Evolutionary conservation across 2,329 filamentous ascomycete species (phyloP).

Genomic region (Diaporthe citri): DNA sequence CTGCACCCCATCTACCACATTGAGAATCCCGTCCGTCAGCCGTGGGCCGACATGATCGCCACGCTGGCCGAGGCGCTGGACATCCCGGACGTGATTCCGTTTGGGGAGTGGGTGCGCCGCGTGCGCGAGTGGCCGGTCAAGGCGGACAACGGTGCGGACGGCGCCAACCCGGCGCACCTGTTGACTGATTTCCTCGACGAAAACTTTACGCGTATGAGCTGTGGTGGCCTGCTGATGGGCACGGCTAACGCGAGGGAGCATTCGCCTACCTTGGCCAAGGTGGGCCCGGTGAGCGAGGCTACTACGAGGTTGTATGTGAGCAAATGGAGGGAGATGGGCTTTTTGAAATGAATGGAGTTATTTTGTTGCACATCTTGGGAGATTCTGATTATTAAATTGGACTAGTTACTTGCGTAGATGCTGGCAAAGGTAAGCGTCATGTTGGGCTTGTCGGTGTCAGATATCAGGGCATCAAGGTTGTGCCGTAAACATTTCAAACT

Average conservation of each 20-base stretch:
- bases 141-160: slow-evolving; percentile 35
- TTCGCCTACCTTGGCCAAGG: slow-evolving; percentile 38
- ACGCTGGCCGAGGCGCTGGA: slow-evolving; percentile 39
- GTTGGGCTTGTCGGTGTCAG: not conserved
- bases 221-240: slow-evolving; percentile 48
- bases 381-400: not conserved
- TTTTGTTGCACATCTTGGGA: no score
- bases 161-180: slow-evolving; percentile 45
- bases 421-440: not conserved
- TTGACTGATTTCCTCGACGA: slow-evolving; percentile 48
- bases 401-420: no score
- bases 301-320: not conserved
- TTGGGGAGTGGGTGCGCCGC: slow-evolving; percentile 46
- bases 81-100: slow-evolving; percentile 44
- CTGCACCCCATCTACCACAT: slow-evolving; percentile 39
- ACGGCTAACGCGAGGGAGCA: slow-evolving; percentile 45
- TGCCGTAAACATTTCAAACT: no score
- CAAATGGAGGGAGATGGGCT: slow-evolving; percentile 4
- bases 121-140: slow-evolving; percentile 43
- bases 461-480: no score
- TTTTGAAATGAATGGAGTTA: not conserved
- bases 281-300: slow-evolving; percentile 9
- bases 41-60: slow-evolving; percentile 9
- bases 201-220: slow-evolving; percentile 49
- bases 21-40: slow-evolving; percentile 35